Evolutionary conservation across 75 land plant genomes (phyloP).

Genomic region (Ceratopteris richardii): DNA sequence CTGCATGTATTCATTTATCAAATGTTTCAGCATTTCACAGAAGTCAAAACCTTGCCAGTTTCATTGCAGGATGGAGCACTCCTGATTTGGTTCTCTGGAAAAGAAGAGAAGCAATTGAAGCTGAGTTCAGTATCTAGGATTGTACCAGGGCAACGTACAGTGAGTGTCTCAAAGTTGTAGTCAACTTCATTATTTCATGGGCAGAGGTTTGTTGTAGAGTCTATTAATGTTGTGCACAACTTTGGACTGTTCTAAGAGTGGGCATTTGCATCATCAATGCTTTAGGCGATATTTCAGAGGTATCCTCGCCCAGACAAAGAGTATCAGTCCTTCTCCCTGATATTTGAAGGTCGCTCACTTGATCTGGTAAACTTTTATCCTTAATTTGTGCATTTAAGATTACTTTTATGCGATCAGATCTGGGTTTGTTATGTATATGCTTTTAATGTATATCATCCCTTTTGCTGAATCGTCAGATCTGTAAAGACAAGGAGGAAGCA

Average conservation of each 20-base stretch:
- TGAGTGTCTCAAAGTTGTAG: conserved; percentile 22
- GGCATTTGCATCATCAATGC: conserved; percentile 1
- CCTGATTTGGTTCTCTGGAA: conserved; percentile 78
- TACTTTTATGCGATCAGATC: no score
- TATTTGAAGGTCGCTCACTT: conserved; percentile 71
- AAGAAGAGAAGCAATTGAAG: conserved; percentile 75
- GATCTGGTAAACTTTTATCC: conserved; percentile 63
- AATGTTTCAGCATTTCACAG: not conserved
- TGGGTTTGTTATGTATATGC: no score
- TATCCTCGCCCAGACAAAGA: conserved; percentile 98
- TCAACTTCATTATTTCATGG: not conserved
- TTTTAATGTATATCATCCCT: no score
- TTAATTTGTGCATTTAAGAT: not conserved
- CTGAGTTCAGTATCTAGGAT: conserved; percentile 71
- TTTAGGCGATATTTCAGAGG: conserved; percentile 87
- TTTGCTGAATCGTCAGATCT: no score
- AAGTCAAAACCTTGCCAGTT: not conserved
- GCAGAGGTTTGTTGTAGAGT: not conserved
- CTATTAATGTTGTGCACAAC: not conserved
- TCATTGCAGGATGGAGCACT: conserved; percentile 63
- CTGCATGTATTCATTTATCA: not conserved
- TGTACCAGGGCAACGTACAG: conserved; percentile 89
- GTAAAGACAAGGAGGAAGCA: conserved; percentile 98
- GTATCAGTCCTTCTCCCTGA: conserved; percentile 91
- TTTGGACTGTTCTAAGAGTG: not conserved